Percentiles rank a stretch among this genome's conserved stretches.
phyloP scores from a whole-genome alignment of 2,329 filamentous ascomycete genomes.

The Shiraia sp. region DNA sequence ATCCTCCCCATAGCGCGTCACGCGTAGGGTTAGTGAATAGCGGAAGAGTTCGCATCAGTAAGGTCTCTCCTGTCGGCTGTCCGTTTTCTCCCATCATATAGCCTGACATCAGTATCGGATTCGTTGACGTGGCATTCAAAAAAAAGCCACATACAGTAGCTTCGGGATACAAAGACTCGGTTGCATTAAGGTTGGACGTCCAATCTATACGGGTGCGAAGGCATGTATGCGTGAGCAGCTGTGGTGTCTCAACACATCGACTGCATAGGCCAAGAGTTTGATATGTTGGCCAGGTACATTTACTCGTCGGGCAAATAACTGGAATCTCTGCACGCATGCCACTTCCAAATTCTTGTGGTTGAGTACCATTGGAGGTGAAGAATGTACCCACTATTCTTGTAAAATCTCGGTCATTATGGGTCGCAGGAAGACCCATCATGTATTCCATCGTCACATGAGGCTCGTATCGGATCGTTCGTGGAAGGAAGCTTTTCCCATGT shows the following conservation, averaged over 20 bases:
- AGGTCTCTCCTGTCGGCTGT: conserved; percentile 8
- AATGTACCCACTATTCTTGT: too few species aligned
- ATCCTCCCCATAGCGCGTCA: conserved; percentile 14
- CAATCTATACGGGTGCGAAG: conserved; percentile 19
- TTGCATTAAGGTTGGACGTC: conserved; percentile 9
- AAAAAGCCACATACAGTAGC: conserved; percentile 28
- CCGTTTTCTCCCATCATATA: conserved; percentile 7
- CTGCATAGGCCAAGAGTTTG: conserved; percentile 30
- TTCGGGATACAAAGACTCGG: not conserved
- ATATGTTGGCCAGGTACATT: conserved; percentile 27
- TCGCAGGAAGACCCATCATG: not conserved
- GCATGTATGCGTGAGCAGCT: conserved; percentile 20
- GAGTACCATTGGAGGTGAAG: conserved; percentile 18
- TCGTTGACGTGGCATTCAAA: conserved; percentile 21
- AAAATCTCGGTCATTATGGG: too few species aligned
- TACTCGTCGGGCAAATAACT: conserved; percentile 25
- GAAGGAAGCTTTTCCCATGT: conserved; percentile 15
- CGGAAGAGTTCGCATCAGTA: conserved; percentile 20
- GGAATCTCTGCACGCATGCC: conserved; percentile 33
- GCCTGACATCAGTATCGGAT: conserved; percentile 21
- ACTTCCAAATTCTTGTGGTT: too few species aligned
- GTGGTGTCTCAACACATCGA: conserved; percentile 19
- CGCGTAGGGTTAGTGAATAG: conserved; percentile 9
- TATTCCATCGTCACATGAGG: conserved; percentile 1
- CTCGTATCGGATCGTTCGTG: conserved; percentile 11